Conservation (phyloP, 306 rosid genomes). For the Erythrophleum fordii region DNA sequence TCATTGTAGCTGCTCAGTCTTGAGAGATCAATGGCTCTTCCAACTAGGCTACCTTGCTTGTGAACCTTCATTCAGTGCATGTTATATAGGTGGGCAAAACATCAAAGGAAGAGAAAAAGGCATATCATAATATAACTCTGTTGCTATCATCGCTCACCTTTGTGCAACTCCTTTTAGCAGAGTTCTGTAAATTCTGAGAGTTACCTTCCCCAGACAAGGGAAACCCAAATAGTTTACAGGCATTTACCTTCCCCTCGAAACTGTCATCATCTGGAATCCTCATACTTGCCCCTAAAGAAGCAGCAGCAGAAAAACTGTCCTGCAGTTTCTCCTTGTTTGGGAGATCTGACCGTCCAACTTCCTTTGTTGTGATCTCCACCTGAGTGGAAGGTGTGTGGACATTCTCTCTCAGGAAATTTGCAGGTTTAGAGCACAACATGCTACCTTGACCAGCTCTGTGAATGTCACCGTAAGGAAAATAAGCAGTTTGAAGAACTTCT, state of each 20-base stretch:
- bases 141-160: constrained; percentile 79
- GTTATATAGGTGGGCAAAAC: constrained; percentile 59
- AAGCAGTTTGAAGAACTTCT: constrained; percentile 59
- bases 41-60: constrained; percentile 98
- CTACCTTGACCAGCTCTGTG: constrained; percentile 59
- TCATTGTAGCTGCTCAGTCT: constrained; percentile 79
- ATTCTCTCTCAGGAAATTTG: constrained; percentile 55
- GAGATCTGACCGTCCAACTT: constrained; percentile 51
- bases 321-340: constrained; percentile 56
- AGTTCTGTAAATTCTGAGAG: constrained; percentile 52
- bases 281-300: constrained; percentile 50
- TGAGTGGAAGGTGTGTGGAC: constrained; percentile 53
- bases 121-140: constrained; percentile 48
- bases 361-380: constrained; percentile 53
- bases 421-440: constrained; percentile 51
- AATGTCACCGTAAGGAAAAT: constrained; percentile 64
- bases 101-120: constrained; percentile 54
- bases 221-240: constrained; percentile 86
- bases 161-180: constrained; percentile 88
- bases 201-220: constrained; percentile 68
- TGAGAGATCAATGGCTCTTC: constrained; percentile 96
- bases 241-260: constrained; percentile 52
- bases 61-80: constrained; percentile 87
- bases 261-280: constrained; percentile 65
- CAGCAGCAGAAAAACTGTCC: constrained; percentile 53